Conservation (phyloP, 257 asterid genomes). For the Solanum infundibuliforme region DNA sequence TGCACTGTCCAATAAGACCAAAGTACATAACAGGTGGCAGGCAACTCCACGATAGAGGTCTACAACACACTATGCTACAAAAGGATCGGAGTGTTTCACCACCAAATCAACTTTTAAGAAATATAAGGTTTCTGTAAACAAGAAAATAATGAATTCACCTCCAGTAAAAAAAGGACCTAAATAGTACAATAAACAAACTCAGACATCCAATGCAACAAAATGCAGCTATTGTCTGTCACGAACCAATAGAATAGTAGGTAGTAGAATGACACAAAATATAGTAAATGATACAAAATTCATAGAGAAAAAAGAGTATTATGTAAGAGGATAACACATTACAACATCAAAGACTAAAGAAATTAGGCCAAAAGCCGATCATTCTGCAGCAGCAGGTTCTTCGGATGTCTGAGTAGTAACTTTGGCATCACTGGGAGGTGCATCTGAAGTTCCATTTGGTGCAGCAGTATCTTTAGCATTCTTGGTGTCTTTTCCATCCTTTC, state of each 20-base stretch:
- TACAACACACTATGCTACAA: background rate
- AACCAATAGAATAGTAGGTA: background rate
- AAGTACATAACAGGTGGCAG: background rate
- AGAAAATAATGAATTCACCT: background rate
- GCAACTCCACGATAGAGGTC: background rate
- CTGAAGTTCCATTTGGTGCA: constrained; percentile 18
- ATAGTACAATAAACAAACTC: background rate
- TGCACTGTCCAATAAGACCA: background rate
- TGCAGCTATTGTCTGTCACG: background rate
- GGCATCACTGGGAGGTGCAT: background rate
- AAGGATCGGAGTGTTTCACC: background rate
- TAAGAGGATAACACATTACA: background rate
- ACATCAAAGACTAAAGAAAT: background rate
- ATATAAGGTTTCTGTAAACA: background rate
- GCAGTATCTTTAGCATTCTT: constrained; percentile 16
- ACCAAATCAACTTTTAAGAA: background rate
- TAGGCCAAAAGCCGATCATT: background rate
- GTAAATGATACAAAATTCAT: background rate
- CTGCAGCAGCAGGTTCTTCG: constrained; percentile 31
- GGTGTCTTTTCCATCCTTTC: constrained; percentile 18
- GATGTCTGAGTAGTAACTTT: constrained; percentile 22
- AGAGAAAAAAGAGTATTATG: background rate
- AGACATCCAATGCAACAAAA: background rate
- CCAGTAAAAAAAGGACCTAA: background rate
- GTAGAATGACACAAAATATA: background rate